Evolutionary conservation across 345 rosid species (phyloP).

Genomic region (Cardamine chenopodiifolia): DNA sequence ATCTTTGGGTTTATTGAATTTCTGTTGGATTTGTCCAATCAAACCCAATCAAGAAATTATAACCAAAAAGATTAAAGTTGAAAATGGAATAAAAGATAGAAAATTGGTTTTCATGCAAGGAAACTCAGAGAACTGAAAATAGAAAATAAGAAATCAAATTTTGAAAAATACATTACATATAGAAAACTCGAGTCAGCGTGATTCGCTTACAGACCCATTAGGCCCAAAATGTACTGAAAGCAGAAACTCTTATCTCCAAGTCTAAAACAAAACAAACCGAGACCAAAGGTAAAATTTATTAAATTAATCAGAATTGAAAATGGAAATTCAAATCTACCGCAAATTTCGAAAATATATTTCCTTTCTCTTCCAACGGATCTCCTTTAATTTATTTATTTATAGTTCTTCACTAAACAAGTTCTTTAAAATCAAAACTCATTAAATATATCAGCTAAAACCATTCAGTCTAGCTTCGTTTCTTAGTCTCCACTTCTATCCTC

Average conservation of each 20-base stretch:
- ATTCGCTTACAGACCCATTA: background rate
- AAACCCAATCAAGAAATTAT: no score
- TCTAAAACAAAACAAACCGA: background rate
- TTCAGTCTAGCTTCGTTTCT: background rate
- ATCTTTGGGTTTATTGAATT: no score
- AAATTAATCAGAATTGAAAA: background rate
- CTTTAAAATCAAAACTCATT: background rate
- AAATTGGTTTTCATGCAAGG: background rate
- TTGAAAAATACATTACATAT: background rate
- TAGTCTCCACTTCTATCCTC: background rate
- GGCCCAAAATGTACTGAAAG: background rate
- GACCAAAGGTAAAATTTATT: background rate
- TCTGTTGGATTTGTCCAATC: no score
- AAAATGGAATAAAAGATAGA: no score
- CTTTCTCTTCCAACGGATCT: background rate
- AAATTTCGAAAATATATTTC: background rate
- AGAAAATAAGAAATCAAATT: background rate
- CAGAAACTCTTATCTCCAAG: background rate
- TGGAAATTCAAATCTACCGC: background rate
- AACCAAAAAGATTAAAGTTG: no score
- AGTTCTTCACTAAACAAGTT: background rate
- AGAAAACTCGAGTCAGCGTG: background rate
- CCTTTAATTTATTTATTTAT: background rate
- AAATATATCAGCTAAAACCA: background rate
- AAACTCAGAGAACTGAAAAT: background rate